These are phyloP conservation scores for Mycosphaerella sp. DNA, from an alignment of 2,329 filamentous ascomycete genomes.

Conservation along the genomic window DNA sequence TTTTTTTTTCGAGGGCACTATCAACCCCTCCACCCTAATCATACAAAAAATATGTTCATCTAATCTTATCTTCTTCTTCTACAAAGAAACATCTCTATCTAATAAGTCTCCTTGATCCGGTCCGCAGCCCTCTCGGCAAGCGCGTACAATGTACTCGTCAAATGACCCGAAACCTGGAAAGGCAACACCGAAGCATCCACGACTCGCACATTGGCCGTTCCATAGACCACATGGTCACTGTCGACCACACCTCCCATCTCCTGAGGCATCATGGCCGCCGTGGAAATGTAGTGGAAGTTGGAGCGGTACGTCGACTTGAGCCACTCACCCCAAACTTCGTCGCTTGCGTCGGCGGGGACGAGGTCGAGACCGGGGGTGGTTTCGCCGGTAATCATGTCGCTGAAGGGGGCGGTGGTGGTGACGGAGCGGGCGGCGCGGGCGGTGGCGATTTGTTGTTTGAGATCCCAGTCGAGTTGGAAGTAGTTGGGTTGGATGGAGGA, in stretches of 20 bases:
- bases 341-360: slow-evolving; percentile 15
- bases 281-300: slow-evolving; percentile 15
- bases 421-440: slow-evolving; percentile 2
- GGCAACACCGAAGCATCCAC: slow-evolving; percentile 29
- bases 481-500: slow-evolving; percentile 30
- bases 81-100: not conserved
- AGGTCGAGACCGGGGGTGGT: slow-evolving; percentile 23
- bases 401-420: slow-evolving; percentile 15
- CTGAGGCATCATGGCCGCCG: slow-evolving; percentile 24
- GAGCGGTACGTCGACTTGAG: slow-evolving; percentile 9
- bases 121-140: slow-evolving; percentile 29
- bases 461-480: slow-evolving; percentile 27
- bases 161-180: slow-evolving; percentile 16
- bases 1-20: too few species aligned
- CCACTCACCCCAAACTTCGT: slow-evolving; percentile 16
- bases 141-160: slow-evolving; percentile 25
- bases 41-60: too few species aligned
- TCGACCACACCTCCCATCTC: slow-evolving; percentile 26
- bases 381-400: slow-evolving; percentile 29
- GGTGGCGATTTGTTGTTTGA: slow-evolving; percentile 25
- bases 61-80: too few species aligned
- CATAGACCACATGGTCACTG: slow-evolving; percentile 23
- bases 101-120: slow-evolving; percentile 22
- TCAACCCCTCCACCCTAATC: too few species aligned
- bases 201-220: slow-evolving; percentile 17